These are phyloP conservation scores for Cyberlindnera saturnus DNA, from an alignment of 805 yeast genomes.

Conservation along the genomic window DNA sequence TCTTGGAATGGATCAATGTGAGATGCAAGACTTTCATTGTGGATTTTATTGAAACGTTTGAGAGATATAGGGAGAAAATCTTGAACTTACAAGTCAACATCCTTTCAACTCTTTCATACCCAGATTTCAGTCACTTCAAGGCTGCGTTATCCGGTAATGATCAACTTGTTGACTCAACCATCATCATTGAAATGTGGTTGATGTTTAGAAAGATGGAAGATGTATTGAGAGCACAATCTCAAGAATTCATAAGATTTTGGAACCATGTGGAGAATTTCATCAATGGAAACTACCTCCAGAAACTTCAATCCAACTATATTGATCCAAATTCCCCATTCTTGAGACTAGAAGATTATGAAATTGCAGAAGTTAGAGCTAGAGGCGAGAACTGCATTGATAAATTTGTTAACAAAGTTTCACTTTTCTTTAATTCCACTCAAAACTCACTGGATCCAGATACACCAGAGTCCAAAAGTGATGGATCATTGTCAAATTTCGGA, in stretches of 20 bases:
- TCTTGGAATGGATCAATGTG: conserved; percentile 52
- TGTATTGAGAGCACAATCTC: conserved; percentile 32
- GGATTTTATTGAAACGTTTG: conserved; percentile 35
- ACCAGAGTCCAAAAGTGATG: conserved; percentile 16
- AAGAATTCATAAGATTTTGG: conserved; percentile 46
- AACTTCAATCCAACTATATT: conserved; percentile 19
- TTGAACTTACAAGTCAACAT: conserved; percentile 34
- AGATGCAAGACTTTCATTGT: conserved; percentile 37
- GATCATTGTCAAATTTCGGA: conserved; percentile 35
- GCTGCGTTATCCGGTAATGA: conserved; percentile 13
- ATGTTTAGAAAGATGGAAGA: conserved; percentile 35
- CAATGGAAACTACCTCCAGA: conserved; percentile 40
- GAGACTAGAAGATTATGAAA: conserved; percentile 37
- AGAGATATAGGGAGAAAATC: conserved; percentile 35
- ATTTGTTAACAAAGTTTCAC: conserved; percentile 25
- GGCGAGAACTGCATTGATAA: conserved; percentile 34
- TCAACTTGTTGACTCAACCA: conserved; percentile 44
- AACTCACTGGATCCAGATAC: conserved; percentile 12
- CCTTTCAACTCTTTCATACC: conserved; percentile 30
- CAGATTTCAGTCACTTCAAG: conserved; percentile 27
- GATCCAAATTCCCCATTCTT: conserved; percentile 32
- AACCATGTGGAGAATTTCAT: conserved; percentile 48
- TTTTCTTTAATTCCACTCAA: conserved; percentile 30
- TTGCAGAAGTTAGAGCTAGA: conserved; percentile 31
- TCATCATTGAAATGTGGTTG: conserved; percentile 57